Evolutionary conservation across 2,329 filamentous ascomycete genomes (phyloP).

Genomic region (Triangularia setosa): DNA sequence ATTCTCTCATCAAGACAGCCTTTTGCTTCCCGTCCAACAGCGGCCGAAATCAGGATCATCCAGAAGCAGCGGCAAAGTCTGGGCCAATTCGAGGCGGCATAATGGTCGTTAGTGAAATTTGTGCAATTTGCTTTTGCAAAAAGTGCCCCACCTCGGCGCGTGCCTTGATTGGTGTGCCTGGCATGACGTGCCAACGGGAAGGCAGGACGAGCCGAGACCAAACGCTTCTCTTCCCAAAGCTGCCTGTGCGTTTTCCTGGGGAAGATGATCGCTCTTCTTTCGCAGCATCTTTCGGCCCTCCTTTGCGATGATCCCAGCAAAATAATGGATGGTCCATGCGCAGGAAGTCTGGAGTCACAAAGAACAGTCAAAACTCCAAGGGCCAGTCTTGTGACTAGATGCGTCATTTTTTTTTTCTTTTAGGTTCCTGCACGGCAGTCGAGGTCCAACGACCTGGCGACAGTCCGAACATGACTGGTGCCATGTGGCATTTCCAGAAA

Average conservation of each 20-base stretch:
- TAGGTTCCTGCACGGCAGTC: not conserved
- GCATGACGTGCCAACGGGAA: constrained; percentile 12
- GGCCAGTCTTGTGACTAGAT: not conserved
- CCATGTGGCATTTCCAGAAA: constrained; percentile 5
- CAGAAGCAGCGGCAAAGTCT: constrained; percentile 9
- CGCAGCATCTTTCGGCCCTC: not conserved
- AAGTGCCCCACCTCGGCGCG: not conserved
- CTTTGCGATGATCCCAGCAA: not conserved
- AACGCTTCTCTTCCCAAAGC: constrained; percentile 4
- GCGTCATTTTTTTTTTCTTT: not conserved
- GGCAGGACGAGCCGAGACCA: constrained; percentile 8
- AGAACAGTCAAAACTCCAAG: not conserved
- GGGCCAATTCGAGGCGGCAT: constrained; percentile 14
- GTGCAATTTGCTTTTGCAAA: constrained; percentile 19
- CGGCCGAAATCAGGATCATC: not conserved
- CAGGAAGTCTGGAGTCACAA: not conserved
- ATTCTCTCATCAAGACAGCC: not conserved
- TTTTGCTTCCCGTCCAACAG: not conserved
- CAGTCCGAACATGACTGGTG: not conserved
- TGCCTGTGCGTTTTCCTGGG: constrained; percentile 7
- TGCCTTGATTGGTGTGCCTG: constrained; percentile 21
- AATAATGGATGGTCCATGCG: not conserved
- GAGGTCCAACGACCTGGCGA: not conserved
- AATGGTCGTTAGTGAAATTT: constrained; percentile 19
- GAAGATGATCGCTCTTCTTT: not conserved